Percentiles rank a stretch among this genome's conserved stretches.
Conservation (phyloP, 352 stramenopile genomes). For the Phytophthora sansomeana region DNA sequence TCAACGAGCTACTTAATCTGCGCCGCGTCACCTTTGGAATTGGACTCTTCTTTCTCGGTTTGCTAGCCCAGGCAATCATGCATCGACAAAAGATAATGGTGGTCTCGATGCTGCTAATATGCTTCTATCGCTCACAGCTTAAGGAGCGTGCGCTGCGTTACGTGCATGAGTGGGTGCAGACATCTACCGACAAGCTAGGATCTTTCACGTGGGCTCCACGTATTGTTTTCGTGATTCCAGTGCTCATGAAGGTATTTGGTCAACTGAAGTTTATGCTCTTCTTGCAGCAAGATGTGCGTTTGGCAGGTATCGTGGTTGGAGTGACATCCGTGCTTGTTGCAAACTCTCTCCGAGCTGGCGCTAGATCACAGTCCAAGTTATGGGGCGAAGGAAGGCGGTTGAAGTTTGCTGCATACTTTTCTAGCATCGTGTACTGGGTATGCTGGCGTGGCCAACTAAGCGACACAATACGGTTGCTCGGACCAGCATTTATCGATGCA, state of each 20-base stretch:
- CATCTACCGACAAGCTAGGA: constrained; percentile 73
- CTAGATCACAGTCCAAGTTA: constrained; percentile 41
- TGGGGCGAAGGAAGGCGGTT: constrained; percentile 77
- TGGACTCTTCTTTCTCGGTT: constrained; percentile 53
- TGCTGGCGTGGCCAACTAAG: constrained; percentile 57
- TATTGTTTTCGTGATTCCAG: constrained; percentile 57
- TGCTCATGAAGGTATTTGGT: constrained; percentile 76
- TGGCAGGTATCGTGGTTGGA: constrained; percentile 46
- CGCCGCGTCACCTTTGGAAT: constrained; percentile 56
- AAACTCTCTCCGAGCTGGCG: constrained; percentile 39
- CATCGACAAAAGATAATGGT: constrained; percentile 83
- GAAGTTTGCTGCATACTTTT: constrained; percentile 70
- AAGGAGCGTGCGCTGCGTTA: constrained; percentile 43
- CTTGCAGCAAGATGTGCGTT: constrained; percentile 58
- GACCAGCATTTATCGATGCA: constrained; percentile 70
- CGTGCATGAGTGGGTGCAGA: constrained; percentile 57
- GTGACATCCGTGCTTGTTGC: constrained; percentile 47
- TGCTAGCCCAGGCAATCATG: constrained; percentile 61
- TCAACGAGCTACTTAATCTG: constrained; percentile 64
- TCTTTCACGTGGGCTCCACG: constrained; percentile 63
- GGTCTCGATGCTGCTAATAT: constrained; percentile 71
- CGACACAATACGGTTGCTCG: constrained; percentile 60
- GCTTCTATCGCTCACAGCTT: constrained; percentile 68
- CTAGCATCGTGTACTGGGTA: constrained; percentile 67
- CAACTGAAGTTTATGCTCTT: constrained; percentile 82